Conservation (phyloP, 257 asterid genomes). For the Solanum lycopersicoides region DNA sequence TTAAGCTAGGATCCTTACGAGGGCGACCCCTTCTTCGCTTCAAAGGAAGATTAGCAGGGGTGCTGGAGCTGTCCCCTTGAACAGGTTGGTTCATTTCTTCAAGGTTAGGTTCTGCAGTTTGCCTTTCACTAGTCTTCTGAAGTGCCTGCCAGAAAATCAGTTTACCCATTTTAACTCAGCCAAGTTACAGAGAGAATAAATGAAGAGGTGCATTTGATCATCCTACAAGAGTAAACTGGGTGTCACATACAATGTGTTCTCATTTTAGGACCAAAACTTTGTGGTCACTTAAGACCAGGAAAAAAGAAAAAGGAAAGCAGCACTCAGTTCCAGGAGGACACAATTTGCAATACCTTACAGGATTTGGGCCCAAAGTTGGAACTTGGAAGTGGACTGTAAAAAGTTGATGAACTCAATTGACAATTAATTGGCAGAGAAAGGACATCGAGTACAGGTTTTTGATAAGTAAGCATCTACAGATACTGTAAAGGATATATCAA, state of each 20-base stretch:
- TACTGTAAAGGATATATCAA: neutral
- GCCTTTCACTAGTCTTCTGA: neutral
- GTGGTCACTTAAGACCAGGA: neutral
- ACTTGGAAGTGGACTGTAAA: neutral
- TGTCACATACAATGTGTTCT: neutral
- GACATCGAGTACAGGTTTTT: neutral
- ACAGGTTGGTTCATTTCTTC: constrained; percentile 22
- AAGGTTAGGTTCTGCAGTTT: neutral
- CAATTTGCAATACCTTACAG: neutral
- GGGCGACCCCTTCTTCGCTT: constrained; percentile 45
- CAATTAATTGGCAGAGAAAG: neutral
- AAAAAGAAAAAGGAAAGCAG: neutral
- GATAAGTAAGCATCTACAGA: neutral
- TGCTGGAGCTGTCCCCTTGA: constrained; percentile 18
- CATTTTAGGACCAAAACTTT: neutral
- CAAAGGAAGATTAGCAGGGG: constrained; percentile 5
- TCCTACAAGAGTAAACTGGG: neutral
- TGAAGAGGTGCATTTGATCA: neutral
- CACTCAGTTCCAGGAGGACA: neutral
- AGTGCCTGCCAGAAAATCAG: neutral
- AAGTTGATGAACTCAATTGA: neutral
- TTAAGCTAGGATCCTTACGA: constrained; percentile 27
- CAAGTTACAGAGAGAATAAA: neutral
- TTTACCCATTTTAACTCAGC: neutral
- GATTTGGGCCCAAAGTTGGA: neutral